Conservation (phyloP, 129 eudicot species). For the Tanacetum coccineum region DNA sequence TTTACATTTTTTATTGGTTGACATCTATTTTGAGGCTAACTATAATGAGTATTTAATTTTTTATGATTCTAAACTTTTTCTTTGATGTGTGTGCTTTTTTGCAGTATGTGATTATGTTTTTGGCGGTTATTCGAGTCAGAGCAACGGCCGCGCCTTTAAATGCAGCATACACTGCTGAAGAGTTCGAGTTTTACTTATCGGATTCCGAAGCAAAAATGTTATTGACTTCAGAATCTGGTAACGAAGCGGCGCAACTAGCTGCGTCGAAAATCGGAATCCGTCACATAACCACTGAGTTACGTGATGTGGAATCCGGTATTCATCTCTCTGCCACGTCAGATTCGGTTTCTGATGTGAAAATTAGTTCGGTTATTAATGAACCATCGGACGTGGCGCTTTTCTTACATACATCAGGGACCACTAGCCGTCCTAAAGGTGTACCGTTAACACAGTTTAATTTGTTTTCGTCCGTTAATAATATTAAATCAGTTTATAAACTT, state of each 20-base stretch:
- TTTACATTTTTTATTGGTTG: too few species aligned
- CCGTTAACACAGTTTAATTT: slow-evolving; percentile 69
- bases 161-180: slow-evolving; percentile 84
- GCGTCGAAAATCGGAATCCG: slow-evolving; percentile 66
- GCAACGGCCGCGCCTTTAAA: slow-evolving; percentile 95
- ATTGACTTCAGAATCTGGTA: slow-evolving; percentile 65
- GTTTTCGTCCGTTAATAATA: slow-evolving; percentile 74
- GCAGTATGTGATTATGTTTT: slow-evolving; percentile 79
- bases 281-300: slow-evolving; percentile 52
- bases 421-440: slow-evolving; percentile 96
- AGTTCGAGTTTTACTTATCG: slow-evolving; percentile 83
- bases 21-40: too few species aligned
- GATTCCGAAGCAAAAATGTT: slow-evolving; percentile 84
- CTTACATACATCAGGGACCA: slow-evolving; percentile 95
- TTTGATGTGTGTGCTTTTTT: slow-evolving; percentile 5
- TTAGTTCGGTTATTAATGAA: slow-evolving; percentile 44
- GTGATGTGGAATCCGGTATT: slow-evolving; percentile 41
- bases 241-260: slow-evolving; percentile 71
- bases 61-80: neutral
- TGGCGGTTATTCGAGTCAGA: slow-evolving; percentile 77
- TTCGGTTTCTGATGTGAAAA: slow-evolving; percentile 19
- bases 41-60: too few species aligned
- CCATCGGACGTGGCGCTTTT: slow-evolving; percentile 75
- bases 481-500: slow-evolving; percentile 70
- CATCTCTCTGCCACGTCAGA: slow-evolving; percentile 41